Percentiles rank a stretch among this genome's conserved stretches.
Conservation (phyloP, 345 rosid species). For the Erodium maritimum region DNA sequence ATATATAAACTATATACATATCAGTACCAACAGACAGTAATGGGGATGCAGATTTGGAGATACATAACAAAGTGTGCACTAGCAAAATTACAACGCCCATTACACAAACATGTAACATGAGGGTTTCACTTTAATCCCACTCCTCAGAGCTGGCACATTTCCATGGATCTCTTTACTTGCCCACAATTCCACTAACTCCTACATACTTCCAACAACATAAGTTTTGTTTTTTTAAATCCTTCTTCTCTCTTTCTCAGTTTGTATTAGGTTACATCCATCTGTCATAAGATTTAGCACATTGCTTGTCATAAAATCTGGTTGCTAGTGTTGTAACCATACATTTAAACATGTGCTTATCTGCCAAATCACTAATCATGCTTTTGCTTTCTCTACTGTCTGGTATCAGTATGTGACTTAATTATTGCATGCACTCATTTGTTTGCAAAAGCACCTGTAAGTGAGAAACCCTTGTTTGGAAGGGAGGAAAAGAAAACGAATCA, state of each 20-base stretch:
- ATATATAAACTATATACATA: background rate
- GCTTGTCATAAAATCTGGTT: no score
- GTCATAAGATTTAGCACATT: no score
- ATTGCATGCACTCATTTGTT: background rate
- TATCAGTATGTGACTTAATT: background rate
- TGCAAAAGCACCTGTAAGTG: background rate
- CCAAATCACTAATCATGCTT: background rate
- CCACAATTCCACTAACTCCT: background rate
- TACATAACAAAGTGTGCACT: background rate
- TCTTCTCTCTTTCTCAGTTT: background rate
- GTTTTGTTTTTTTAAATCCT: no score
- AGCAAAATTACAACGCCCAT: background rate
- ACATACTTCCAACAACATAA: background rate
- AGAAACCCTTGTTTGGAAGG: background rate
- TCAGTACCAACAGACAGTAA: background rate
- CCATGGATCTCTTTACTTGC: background rate
- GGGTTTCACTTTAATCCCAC: background rate
- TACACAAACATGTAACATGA: background rate
- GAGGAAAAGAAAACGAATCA: background rate
- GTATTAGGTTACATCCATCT: no score
- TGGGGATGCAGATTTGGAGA: background rate
- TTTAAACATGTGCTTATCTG: background rate
- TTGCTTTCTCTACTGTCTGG: no score
- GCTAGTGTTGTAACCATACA: background rate
- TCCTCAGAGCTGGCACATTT: background rate